Conservation (phyloP, 225 moss, liverwort and hornwort species). For the Takakia lepidozioides region DNA sequence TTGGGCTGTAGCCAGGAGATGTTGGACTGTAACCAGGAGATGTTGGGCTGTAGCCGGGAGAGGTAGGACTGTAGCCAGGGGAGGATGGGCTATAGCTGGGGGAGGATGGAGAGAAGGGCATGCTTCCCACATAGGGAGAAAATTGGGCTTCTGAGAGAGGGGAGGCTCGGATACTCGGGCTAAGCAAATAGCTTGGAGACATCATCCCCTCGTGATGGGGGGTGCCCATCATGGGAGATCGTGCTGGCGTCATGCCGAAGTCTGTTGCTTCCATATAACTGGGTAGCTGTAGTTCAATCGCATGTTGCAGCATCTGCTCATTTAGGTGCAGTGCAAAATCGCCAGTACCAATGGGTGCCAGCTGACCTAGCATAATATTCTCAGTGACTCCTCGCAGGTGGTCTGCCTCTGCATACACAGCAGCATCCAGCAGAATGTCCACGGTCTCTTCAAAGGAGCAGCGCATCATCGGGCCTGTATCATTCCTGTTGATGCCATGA, state of each 20-base stretch:
- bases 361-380: conserved; percentile 96
- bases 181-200: conserved; percentile 92
- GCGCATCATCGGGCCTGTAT: conserved; percentile 99
- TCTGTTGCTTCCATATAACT: conserved; percentile 79
- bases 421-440: conserved; percentile 93
- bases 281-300: conserved; percentile 95
- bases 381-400: conserved; percentile 97
- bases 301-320: conserved; percentile 96
- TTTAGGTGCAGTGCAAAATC: conserved; percentile 90
- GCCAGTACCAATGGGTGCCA: conserved; percentile 96
- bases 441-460: conserved; percentile 99
- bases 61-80: conserved; percentile 70
- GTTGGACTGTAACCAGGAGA: conserved; percentile 75
- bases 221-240: conserved; percentile 84
- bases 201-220: conserved; percentile 95
- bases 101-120: conserved; percentile 83
- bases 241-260: conserved; percentile 72
- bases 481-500: conserved; percentile 94
- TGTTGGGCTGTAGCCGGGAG: conserved; percentile 77
- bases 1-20: conserved; percentile 72
- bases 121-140: conserved; percentile 83
- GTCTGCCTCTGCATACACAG: conserved; percentile 93
- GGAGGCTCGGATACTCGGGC: conserved; percentile 80
- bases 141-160: conserved; percentile 83
- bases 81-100: conserved; percentile 84